Conservation (phyloP, 768 basidiomycete genomes). For the Boletus eberwhitei region DNA sequence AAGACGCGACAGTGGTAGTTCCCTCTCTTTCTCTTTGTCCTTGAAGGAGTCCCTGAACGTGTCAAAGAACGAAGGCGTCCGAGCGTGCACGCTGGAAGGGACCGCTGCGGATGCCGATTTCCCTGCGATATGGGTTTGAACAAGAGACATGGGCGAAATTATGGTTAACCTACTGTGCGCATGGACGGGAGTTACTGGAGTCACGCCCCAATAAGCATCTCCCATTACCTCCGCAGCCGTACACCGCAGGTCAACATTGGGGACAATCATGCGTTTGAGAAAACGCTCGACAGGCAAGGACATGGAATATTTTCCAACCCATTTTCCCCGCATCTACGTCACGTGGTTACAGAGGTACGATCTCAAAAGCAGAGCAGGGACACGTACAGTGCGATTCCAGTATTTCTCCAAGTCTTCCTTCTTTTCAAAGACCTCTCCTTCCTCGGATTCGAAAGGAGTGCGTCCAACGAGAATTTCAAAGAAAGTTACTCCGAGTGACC, state of each 20-base stretch:
- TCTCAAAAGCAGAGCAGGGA: background rate
- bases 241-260: constrained; percentile 78
- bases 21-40: constrained; percentile 31
- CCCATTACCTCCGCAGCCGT: constrained; percentile 62
- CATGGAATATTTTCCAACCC: constrained; percentile 72
- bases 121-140: constrained; percentile 22
- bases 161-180: constrained; percentile 44
- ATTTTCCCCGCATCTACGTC: constrained; percentile 67
- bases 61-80: constrained; percentile 18
- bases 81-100: constrained; percentile 10
- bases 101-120: constrained; percentile 31
- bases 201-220: constrained; percentile 62
- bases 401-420: constrained; percentile 84
- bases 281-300: constrained; percentile 61
- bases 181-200: constrained; percentile 25
- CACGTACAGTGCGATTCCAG: constrained; percentile 73
- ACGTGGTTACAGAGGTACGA: background rate
- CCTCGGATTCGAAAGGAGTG: constrained; percentile 85
- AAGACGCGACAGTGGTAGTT: constrained; percentile 26
- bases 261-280: constrained; percentile 72
- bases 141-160: background rate
- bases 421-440: constrained; percentile 73
- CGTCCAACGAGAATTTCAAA: constrained; percentile 93
- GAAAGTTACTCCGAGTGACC: constrained; percentile 86
- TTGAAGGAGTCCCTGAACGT: constrained; percentile 18